These are phyloP conservation scores for Davidsoniella neocaledoniae DNA, from an alignment of 2,329 filamentous ascomycete genomes.

Conservation along the genomic window DNA sequence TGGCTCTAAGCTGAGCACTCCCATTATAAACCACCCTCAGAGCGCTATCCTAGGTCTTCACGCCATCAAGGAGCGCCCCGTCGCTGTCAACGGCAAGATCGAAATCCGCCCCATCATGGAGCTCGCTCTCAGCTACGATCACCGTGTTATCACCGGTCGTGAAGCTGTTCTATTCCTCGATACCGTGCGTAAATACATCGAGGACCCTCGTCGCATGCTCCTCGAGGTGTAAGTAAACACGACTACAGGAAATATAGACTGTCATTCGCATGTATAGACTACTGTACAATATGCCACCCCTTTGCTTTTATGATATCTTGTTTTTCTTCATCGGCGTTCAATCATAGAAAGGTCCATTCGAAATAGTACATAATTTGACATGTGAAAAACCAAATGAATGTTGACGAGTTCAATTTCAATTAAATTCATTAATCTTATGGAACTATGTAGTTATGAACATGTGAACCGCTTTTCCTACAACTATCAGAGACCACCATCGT, in stretches of 20 bases:
- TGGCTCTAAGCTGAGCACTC: conserved; percentile 90
- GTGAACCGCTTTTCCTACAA: too few relatives aligned
- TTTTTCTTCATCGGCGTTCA: conserved; percentile 3
- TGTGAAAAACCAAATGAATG: too few relatives aligned
- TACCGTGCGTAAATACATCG: conserved; percentile 94
- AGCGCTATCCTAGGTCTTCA: conserved; percentile 84
- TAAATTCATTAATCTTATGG: too few relatives aligned
- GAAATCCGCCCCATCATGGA: conserved; percentile 99
- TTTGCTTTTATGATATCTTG: neutral
- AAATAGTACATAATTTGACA: too few relatives aligned
- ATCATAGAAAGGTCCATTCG: neutral
- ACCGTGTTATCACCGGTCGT: conserved; percentile 83
- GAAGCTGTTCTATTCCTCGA: conserved; percentile 94
- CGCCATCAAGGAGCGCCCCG: conserved; percentile 86
- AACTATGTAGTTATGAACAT: too few relatives aligned
- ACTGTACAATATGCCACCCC: neutral
- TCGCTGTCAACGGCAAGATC: conserved; percentile 82
- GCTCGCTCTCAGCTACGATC: conserved; percentile 91
- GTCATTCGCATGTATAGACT: neutral
- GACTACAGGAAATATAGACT: neutral
- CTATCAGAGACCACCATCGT: too few relatives aligned
- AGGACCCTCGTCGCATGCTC: conserved; percentile 87
- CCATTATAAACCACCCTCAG: conserved; percentile 95
- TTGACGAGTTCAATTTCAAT: too few relatives aligned
- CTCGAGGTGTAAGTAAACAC: conserved; percentile 24